Base-by-base conservation (phyloP, 2,329 filamentous ascomycete species). In the Chaetomiaceae sp. region DNA sequence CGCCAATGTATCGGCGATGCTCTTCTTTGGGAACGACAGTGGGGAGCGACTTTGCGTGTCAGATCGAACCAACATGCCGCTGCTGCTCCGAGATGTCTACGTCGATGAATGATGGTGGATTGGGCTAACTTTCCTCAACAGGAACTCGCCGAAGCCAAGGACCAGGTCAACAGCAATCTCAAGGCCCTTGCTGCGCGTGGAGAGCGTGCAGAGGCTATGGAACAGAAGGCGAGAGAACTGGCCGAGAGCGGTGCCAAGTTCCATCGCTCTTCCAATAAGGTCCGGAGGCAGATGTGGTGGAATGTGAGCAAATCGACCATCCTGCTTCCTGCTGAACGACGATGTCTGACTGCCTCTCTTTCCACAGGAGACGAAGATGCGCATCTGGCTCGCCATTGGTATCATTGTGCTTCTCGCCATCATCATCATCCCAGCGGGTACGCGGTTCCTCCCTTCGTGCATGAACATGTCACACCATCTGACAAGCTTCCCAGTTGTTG, bases 131-230 rank as follows among this genome's bases (percentile, higher is more conserved):
- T 37, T 6, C 8, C 25, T 17, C 9, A 9, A 25, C 70, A 99
- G 94, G 88, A 97, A 95, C 96, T 99, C 73, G 88, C 97, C 72
- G 87, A 96, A 72, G 99, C 99, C 77, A 95, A 99, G 79, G 91
- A 91, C 78, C 95, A 94, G 75, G 89, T 96, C 59, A 91, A 89
- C 39, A 86, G 96, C 74, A 31, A 31, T 12, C 9, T 31, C 14
- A 12, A 31, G 8, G 14, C 9, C 27, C 27, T 31, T 12, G 27
- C 27, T 7, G 27, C 91, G 94, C 80, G 94, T 94, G 69, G 88
- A 91, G 68, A 83, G 86, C 64, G 82, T 96, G 58, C 89, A 96
- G 71, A 85, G 85, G 46, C 83, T 96, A 58, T 89, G n/a, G n/a
- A 95, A 75, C 88, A 94, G 72, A 95, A 96, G 82, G 96, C 89